Evolutionary conservation across 805 yeast genomes (phyloP), one percentile per base, ranked within the genome.

Genomic region (Hanseniaspora lachancei): DNA sequence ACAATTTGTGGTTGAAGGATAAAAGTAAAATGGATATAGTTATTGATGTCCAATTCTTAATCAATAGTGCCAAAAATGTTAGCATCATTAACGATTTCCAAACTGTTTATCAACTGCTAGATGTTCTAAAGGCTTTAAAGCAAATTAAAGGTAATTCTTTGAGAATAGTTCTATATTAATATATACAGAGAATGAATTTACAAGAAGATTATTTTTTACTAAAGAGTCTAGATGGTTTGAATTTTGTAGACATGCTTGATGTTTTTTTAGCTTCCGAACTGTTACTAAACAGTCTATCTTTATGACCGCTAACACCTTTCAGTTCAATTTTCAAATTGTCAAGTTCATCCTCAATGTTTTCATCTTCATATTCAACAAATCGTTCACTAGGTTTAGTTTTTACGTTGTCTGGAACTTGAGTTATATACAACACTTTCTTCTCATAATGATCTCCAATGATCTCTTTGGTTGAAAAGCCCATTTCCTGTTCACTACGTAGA

Each of bases 201-300:
- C 10, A 20, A 40, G 7, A 40, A 10, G 15, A 20, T 10, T 43
- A 20, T 89, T 91, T 64, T 96, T 73, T 60, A 89, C 72, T 84
- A 84, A 47, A 89, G 72, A 65, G 89, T 89, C 67, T 88, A 95
- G 29, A 87, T 73, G 66, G 91, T 96, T 0, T 89, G 69, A 0
- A 89, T 86, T 63, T 85, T 86, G 3, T 86, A 74, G 57, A 89
- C 70, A 36, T 89, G 68, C 4, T 87, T 77, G 1, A 82, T 76
- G 46, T 89, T 70, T 0, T 93, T 80, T 13, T 81, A 76, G 0
- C 86, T 50, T 88, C 69, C 58, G 83, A 71, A 55, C 76, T 74
- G 1, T 86, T 82, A 4, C 85, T 64, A n/a, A 74, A 73, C 36
- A 76, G 74, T 34, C 76, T 79, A 16, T 8, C 7, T n/a, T 40